phyloP scores from a whole-genome alignment of 2,329 filamentous ascomycete species.

The Didymella keratinophila region DNA sequence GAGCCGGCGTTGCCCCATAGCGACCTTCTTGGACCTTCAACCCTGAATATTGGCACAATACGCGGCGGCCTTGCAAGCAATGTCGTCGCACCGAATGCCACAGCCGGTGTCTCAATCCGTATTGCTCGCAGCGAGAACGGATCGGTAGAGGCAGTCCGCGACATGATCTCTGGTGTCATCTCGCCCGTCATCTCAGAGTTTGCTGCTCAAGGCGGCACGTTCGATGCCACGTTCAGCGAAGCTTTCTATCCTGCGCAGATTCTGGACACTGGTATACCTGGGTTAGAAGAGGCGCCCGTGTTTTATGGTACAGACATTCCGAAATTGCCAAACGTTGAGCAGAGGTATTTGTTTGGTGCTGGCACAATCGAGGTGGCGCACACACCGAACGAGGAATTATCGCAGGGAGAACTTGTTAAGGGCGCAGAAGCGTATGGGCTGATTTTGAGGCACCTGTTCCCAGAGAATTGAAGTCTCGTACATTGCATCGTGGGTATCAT shows the following conservation, averaged over 20 bases:
- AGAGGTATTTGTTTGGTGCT: slow-evolving; percentile 34
- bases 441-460: slow-evolving; percentile 32
- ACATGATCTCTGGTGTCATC: slow-evolving; percentile 29
- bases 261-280: slow-evolving; percentile 33
- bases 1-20: slow-evolving; percentile 54
- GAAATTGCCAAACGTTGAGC: slow-evolving; percentile 30
- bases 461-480: slow-evolving; percentile 1
- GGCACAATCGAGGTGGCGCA: slow-evolving; percentile 37
- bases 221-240: slow-evolving; percentile 24
- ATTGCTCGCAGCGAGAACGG: slow-evolving; percentile 34
- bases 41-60: slow-evolving; percentile 83
- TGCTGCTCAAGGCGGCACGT: slow-evolving; percentile 24
- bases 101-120: slow-evolving; percentile 69
- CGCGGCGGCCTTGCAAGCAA: slow-evolving; percentile 83
- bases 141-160: slow-evolving; percentile 25
- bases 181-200: slow-evolving; percentile 27
- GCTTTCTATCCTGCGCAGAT: slow-evolving; percentile 26
- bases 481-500: background rate
- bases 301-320: slow-evolving; percentile 39
- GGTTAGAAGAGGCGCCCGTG: slow-evolving; percentile 34
- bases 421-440: slow-evolving; percentile 35
- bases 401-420: slow-evolving; percentile 32
- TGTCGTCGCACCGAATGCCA: slow-evolving; percentile 78
- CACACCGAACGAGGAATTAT: slow-evolving; percentile 32
- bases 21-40: slow-evolving; percentile 61